Percentiles rank a stretch among this genome's conserved stretches.
Evolutionary conservation across 2,329 filamentous ascomycete species (phyloP).

Genomic region (Ceratocystis harringtonii): DNA sequence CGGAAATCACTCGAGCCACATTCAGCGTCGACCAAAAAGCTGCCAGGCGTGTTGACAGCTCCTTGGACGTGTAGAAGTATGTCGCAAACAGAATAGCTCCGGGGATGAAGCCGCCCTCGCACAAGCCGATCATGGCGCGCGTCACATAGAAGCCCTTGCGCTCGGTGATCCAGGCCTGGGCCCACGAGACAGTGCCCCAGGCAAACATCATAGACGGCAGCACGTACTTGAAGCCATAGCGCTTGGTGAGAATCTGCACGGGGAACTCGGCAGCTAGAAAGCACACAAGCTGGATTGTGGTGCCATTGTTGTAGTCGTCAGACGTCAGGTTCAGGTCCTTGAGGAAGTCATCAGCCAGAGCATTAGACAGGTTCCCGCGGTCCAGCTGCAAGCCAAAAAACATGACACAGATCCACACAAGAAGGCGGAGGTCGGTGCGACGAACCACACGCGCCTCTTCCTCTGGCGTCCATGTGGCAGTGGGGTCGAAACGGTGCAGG

Average conservation of each 20-base stretch:
- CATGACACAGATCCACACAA: slow-evolving; percentile 32
- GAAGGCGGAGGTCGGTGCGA: slow-evolving; percentile 28
- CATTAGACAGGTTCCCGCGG: slow-evolving; percentile 47
- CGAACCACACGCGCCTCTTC: slow-evolving; percentile 42
- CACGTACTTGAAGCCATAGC: slow-evolving; percentile 41
- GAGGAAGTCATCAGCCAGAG: slow-evolving; percentile 47
- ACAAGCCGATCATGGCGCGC: slow-evolving; percentile 37
- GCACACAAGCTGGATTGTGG: slow-evolving; percentile 39
- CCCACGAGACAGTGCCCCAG: slow-evolving; percentile 30
- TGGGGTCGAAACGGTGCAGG: slow-evolving; percentile 29
- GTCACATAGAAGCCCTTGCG: slow-evolving; percentile 35
- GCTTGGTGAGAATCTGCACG: slow-evolving; percentile 42
- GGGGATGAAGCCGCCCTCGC: slow-evolving; percentile 43
- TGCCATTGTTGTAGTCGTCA: slow-evolving; percentile 44
- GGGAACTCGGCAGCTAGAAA: slow-evolving; percentile 44
- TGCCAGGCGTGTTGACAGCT: slow-evolving; percentile 50
- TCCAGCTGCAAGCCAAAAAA: slow-evolving; percentile 52
- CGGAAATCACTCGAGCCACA: slow-evolving; percentile 22
- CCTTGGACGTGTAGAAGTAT: slow-evolving; percentile 57
- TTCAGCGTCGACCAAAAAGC: slow-evolving; percentile 50
- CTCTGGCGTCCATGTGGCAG: slow-evolving; percentile 35
- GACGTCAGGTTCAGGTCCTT: slow-evolving; percentile 34
- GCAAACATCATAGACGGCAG: slow-evolving; percentile 36
- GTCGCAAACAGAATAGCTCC: slow-evolving; percentile 49
- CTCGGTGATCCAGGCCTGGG: slow-evolving; percentile 37